Conservation (phyloP, 306 rosid genomes). For the Chamaecrista fasciculata region DNA sequence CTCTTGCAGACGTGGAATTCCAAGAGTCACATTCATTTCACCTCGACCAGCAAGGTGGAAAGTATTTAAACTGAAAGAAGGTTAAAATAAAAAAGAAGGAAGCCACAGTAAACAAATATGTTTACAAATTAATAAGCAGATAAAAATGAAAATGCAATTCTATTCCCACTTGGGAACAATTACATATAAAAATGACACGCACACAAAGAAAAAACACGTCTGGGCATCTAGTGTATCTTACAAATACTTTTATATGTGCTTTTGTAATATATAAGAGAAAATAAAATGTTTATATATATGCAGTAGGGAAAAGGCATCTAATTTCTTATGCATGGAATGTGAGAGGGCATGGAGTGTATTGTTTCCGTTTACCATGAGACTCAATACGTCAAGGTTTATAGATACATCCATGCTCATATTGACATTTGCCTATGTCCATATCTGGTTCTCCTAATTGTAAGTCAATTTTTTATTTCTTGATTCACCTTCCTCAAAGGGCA, state of each 20-base stretch:
- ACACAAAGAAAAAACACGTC: too few relatives aligned
- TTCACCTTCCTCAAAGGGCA: background rate
- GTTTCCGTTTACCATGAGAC: background rate
- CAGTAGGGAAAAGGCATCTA: background rate
- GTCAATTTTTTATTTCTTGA: background rate
- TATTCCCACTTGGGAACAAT: background rate
- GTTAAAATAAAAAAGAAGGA: background rate
- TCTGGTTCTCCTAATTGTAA: background rate
- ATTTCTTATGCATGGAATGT: background rate
- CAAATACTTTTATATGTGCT: too few relatives aligned
- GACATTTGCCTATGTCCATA: background rate
- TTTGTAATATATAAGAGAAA: too few relatives aligned
- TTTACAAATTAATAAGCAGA: background rate
- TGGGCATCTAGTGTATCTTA: too few relatives aligned
- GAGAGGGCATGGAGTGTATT: background rate
- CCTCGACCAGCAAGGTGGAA: conserved; percentile 96
- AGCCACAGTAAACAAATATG: background rate
- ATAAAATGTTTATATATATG: background rate
- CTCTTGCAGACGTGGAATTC: conserved; percentile 93
- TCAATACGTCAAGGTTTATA: background rate
- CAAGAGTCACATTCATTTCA: conserved; percentile 97
- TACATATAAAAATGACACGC: background rate
- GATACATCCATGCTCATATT: background rate
- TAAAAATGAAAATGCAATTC: conserved; percentile 12
- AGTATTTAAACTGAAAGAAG: conserved; percentile 70